Evolutionary conservation across 163 green algal species (phyloP).

Genomic region (Scenedesmus sp.): DNA sequence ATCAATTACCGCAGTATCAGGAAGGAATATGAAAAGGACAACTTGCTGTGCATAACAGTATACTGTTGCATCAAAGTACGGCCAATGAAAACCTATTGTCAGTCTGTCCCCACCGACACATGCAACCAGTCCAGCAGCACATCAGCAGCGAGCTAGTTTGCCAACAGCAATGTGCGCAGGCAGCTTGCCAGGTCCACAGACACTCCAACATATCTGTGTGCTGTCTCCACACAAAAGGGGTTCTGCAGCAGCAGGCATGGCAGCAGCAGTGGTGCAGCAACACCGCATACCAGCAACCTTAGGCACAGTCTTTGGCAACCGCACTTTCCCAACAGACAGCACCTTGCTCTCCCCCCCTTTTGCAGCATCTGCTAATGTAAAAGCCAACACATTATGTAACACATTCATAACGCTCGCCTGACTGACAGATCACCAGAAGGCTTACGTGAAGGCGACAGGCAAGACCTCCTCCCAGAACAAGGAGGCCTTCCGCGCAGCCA

Average conservation of each 20-base stretch:
- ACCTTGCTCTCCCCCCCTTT: not conserved
- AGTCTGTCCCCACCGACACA: too few species aligned
- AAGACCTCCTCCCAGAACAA: constrained; percentile 81
- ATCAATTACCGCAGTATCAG: too few species aligned
- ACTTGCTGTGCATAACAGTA: too few species aligned
- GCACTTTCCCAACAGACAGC: too few species aligned
- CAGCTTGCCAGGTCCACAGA: not conserved
- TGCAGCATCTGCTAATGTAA: not conserved
- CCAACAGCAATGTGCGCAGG: not conserved
- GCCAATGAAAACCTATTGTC: too few species aligned
- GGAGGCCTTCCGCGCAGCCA: constrained; percentile 87
- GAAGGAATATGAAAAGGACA: too few species aligned
- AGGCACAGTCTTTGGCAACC: too few species aligned
- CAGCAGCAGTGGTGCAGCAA: not conserved
- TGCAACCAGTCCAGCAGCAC: too few species aligned
- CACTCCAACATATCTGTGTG: not conserved
- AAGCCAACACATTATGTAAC: not conserved
- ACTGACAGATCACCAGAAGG: constrained; percentile 47
- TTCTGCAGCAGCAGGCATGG: not conserved
- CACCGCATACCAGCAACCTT: not conserved
- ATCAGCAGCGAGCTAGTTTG: too few species aligned
- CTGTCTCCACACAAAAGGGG: not conserved
- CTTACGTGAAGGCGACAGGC: constrained; percentile 76
- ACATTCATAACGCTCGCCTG: not conserved
- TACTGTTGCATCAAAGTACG: too few species aligned